Conservation (phyloP, 306 rosid species). For the Rosa persica region DNA sequence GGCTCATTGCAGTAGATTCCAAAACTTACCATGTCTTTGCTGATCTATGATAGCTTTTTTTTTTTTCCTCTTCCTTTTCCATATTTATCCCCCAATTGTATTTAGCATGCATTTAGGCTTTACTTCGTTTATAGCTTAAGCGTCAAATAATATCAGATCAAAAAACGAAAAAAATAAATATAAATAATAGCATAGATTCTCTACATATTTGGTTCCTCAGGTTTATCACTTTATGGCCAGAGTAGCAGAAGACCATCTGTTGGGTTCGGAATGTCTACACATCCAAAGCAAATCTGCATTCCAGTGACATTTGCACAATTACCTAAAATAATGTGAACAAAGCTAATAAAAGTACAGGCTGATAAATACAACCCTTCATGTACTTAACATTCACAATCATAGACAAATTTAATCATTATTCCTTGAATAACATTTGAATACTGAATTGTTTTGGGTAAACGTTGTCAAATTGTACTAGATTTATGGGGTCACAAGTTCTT, state of each 20-base stretch:
- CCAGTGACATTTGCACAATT: neutral
- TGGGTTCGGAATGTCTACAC: neutral
- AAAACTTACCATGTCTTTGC: slow-evolving; percentile 72
- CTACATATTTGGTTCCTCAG: neutral
- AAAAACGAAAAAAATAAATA: neutral
- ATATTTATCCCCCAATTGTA: neutral
- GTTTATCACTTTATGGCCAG: neutral
- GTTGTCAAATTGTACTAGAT: neutral
- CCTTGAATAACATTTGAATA: neutral
- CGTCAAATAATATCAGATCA: neutral
- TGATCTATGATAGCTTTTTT: slow-evolving; percentile 47
- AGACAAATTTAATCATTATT: neutral
- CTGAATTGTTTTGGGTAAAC: neutral
- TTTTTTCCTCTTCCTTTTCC: neutral
- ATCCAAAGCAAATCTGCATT: too few species aligned
- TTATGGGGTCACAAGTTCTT: neutral
- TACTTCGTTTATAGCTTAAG: neutral
- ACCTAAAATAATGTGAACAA: neutral
- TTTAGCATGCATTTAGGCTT: neutral
- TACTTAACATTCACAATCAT: neutral
- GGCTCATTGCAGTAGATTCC: slow-evolving; percentile 83
- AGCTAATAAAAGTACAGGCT: neutral
- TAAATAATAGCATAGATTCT: neutral
- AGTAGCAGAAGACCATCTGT: neutral
- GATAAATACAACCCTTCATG: neutral